Evolutionary conservation across 371 early-diverging fungal genomes (phyloP), one percentile per base, ranked within the genome.

Genomic region (Actinomortierella wolfii): DNA sequence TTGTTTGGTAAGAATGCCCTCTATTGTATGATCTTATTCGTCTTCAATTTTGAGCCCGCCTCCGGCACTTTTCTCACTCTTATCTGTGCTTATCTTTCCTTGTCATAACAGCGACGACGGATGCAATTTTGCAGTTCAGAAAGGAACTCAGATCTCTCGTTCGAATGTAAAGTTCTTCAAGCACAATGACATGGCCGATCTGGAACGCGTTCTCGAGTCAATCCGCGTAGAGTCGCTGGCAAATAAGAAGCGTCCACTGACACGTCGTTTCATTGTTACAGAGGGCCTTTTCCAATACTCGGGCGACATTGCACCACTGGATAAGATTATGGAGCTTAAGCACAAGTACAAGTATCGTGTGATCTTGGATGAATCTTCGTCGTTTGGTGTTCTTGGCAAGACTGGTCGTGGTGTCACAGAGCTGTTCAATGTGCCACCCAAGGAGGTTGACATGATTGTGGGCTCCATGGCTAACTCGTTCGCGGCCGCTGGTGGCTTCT

Each of bases 211-310:
- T 28, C 79, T 98, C 51, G 73, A 86, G 51, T 89, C 94, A 44
- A 86, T 96, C 51, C 81, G 87, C 43, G 64, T 68, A 25, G 92
- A 94, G 48, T 79, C 80, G 21, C 26, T 65, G 5, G 61, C 57
- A 61, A 77, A 88, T 69, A 89, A 91, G 68, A 92, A 90, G 61
- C 88, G 90, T 53, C 83, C 85, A 8, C 81, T 95, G 24, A 91
- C 94, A 2, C 89, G 97, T 63, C 89, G 92, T 29, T 99, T 98
- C 78, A 94, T 99, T 65, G 88, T 99, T 14, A 90, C 93, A 0
- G 99, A 99, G 80, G 99, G 97, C 2, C 76, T 99, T n/a, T 99
- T 91, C 80, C 86, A 84, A 46, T 95, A 98, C 80, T 83, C 85
- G 62, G 99, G 99, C 43, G 95, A 95, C 71, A 90, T 98, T 69